A percentile compares a stretch with the other conserved stretches of the same genome.
These are phyloP conservation scores for Trichoderma orchidacearum DNA, from an alignment of 495 filamentous ascomycete genomes.

Conservation along the genomic window DNA sequence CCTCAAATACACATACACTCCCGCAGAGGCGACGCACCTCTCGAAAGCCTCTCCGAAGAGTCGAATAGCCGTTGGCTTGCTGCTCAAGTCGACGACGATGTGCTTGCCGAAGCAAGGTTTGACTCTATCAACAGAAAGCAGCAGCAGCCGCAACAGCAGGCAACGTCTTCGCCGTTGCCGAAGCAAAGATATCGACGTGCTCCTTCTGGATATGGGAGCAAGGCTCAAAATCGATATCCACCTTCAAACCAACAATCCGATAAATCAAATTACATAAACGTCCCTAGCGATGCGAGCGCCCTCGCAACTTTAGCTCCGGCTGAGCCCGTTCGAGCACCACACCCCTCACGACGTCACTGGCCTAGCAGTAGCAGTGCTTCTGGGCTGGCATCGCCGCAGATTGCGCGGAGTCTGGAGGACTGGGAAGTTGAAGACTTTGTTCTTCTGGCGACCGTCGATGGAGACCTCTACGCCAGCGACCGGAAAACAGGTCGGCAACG, in stretches of 20 bases:
- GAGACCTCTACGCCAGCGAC: constrained; percentile 85
- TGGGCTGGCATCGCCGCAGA: constrained; percentile 63
- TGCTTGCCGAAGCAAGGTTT: constrained; percentile 10
- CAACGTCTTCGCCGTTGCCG: constrained; percentile 1
- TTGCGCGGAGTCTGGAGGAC: constrained; percentile 92
- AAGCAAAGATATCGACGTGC: neutral
- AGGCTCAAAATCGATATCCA: constrained; percentile 12
- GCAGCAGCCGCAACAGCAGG: constrained; percentile 6
- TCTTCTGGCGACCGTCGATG: constrained; percentile 97
- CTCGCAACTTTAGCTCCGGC: constrained; percentile 89
- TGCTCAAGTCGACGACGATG: constrained; percentile 9
- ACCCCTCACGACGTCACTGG: constrained; percentile 46
- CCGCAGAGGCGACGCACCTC: constrained; percentile 3
- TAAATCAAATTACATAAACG: constrained; percentile 24
- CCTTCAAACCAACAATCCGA: constrained; percentile 11
- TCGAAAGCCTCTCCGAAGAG: neutral
- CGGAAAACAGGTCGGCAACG: constrained; percentile 66
- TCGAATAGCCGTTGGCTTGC: constrained; percentile 9
- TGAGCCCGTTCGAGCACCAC: constrained; percentile 69
- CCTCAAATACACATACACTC: constrained; percentile 16
- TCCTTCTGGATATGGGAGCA: neutral
- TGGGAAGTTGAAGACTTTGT: constrained; percentile 99
- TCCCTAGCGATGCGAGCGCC: constrained; percentile 77
- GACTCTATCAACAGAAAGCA: constrained; percentile 9
- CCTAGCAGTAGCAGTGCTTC: constrained; percentile 34